phyloP scores from a whole-genome alignment of 495 filamentous ascomycete species.

The Hypoxylon intermedium region DNA sequence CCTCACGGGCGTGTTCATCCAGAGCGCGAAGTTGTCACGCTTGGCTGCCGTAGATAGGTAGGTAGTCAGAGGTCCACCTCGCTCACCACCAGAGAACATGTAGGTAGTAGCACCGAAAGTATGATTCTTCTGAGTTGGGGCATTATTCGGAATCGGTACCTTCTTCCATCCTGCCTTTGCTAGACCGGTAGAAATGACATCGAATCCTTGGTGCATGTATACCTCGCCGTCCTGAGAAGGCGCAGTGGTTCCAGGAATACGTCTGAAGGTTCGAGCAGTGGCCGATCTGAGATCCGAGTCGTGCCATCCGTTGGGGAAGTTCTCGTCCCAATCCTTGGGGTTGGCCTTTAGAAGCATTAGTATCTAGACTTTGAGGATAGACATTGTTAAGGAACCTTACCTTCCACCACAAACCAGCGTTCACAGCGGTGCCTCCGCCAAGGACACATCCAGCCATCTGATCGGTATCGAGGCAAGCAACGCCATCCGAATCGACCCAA shows the following conservation, averaged over 20 bases:
- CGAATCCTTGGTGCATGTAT: slow-evolving; percentile 71
- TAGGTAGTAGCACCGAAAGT: slow-evolving; percentile 70
- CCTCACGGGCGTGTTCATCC: slow-evolving; percentile 69
- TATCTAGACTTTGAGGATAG: not conserved
- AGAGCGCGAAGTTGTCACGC: slow-evolving; percentile 72
- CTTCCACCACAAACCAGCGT: slow-evolving; percentile 68
- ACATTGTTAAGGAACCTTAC: slow-evolving; percentile 40
- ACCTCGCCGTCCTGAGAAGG: slow-evolving; percentile 73
- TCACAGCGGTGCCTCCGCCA: slow-evolving; percentile 77
- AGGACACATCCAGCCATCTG: slow-evolving; percentile 82
- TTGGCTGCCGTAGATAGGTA: slow-evolving; percentile 70
- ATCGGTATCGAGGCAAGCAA: slow-evolving; percentile 72
- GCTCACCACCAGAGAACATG: slow-evolving; percentile 71
- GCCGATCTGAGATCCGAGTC: slow-evolving; percentile 65
- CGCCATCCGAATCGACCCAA: slow-evolving; percentile 67
- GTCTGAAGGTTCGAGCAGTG: slow-evolving; percentile 69
- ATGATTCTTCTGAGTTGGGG: slow-evolving; percentile 70
- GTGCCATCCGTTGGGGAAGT: slow-evolving; percentile 79
- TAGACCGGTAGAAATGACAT: slow-evolving; percentile 64
- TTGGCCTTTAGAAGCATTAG: slow-evolving; percentile 43
- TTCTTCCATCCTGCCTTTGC: slow-evolving; percentile 66
- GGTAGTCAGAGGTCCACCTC: slow-evolving; percentile 75
- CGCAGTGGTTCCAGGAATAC: slow-evolving; percentile 72
- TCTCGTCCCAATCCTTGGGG: slow-evolving; percentile 71
- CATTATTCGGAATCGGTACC: slow-evolving; percentile 64